These are phyloP conservation scores for Truncatella angustata DNA, from an alignment of 2,329 filamentous ascomycete species.

Conservation along the genomic window DNA sequence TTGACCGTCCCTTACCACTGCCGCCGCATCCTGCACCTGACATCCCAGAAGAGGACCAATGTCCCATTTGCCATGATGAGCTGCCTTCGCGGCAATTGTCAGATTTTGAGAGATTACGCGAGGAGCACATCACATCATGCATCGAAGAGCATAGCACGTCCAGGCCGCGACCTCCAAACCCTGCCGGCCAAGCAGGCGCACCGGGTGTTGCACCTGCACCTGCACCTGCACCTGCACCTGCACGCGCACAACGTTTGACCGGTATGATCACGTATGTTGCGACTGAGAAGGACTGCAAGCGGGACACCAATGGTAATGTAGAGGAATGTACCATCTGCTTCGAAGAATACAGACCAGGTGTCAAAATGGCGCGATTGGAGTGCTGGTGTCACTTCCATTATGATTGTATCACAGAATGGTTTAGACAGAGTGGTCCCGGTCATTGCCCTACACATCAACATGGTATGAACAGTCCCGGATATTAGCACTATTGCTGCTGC, in stretches of 20 bases:
- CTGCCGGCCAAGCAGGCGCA: slow-evolving; percentile 14
- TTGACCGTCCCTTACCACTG: slow-evolving; percentile 31
- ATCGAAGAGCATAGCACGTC: slow-evolving; percentile 55
- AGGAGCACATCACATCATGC: slow-evolving; percentile 58
- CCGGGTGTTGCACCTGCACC: slow-evolving; percentile 28
- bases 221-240: slow-evolving; percentile 28
- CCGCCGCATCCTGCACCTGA: too few species aligned
- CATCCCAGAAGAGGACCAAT: slow-evolving; percentile 73
- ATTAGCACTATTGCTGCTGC: slow-evolving; percentile 23
- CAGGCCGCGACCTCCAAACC: slow-evolving; percentile 30
- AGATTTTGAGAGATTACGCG: slow-evolving; percentile 53
- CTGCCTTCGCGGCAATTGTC: slow-evolving; percentile 57
- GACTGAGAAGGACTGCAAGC: slow-evolving; percentile 67
- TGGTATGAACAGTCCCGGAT: slow-evolving; percentile 58
- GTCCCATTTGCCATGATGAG: slow-evolving; percentile 72
- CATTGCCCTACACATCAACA: slow-evolving; percentile 67
- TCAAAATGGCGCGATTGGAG: slow-evolving; percentile 63
- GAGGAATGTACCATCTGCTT: slow-evolving; percentile 68
- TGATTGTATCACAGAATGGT: slow-evolving; percentile 62
- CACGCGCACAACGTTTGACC: slow-evolving; percentile 43
- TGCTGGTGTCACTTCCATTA: slow-evolving; percentile 65
- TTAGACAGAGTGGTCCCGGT: slow-evolving; percentile 56
- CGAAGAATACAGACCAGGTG: slow-evolving; percentile 62
- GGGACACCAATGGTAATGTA: too few species aligned
- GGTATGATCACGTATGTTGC: slow-evolving; percentile 64